A percentile compares a stretch with the other conserved stretches of the same genome.
phyloP scores from a whole-genome alignment of 371 early-diverging fungal species.

The Mucor velutinosus region DNA sequence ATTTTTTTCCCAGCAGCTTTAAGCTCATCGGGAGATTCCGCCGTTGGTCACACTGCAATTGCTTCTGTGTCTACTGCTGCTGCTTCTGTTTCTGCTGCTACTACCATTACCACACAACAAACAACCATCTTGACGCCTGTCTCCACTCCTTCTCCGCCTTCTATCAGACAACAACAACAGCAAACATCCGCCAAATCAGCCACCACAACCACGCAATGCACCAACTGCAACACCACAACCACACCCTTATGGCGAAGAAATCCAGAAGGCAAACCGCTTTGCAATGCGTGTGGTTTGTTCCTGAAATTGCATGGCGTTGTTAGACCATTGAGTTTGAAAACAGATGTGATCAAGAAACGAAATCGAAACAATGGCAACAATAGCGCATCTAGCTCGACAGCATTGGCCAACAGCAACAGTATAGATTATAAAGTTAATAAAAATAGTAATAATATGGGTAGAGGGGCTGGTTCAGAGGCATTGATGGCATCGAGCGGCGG shows the following conservation, averaged over 20 bases:
- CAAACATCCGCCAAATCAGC: background rate
- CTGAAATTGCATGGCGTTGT: constrained; percentile 32
- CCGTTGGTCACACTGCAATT: constrained; percentile 9
- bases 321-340: constrained; percentile 33
- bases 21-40: constrained; percentile 15
- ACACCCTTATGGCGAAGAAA: constrained; percentile 36
- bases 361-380: constrained; percentile 15
- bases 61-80: too few relatives aligned
- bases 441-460: constrained; percentile 4
- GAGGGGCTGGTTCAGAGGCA: background rate
- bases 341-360: constrained; percentile 32
- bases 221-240: constrained; percentile 30
- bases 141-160: background rate
- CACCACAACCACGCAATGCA: constrained; percentile 22
- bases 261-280: constrained; percentile 32
- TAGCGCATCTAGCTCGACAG: background rate
- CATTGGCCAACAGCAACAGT: background rate
- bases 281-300: constrained; percentile 36
- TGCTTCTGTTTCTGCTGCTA: background rate
- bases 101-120: background rate
- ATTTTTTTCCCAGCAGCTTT: constrained; percentile 20
- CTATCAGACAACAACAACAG: background rate
- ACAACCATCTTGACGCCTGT: background rate
- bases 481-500: constrained; percentile 3
- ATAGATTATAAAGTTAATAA: background rate